Evolutionary conservation across 352 stramenopile genomes (phyloP), one percentile per base, ranked within the genome.

Genomic region (Globisporangium recalcitrans): DNA sequence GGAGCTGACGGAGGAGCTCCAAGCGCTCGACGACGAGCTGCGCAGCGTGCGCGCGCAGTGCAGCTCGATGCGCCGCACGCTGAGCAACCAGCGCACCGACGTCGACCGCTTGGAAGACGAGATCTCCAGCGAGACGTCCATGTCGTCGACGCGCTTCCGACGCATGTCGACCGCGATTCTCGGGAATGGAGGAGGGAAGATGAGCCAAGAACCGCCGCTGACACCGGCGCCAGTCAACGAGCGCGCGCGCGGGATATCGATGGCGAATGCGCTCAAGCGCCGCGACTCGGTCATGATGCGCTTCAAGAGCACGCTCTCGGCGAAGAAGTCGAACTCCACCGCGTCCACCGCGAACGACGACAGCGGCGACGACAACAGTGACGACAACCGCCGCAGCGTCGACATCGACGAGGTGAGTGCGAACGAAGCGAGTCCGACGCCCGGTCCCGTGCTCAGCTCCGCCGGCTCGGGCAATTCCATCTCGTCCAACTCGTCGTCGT

Each of bases 1-100:
- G 31, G 68, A 70, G 38, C 71, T 91, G 48, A 71, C 75, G 22
- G 64, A 80, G n/a, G 75, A 88, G 52, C 67, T 86, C 47, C 27
- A 73, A 13, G 63, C 61, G n/a, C 62, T 83, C 56, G 68, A 71
- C 62, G 48, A 74, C 40, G 70, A 82, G 62, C 64, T 83, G 42
- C 51, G 47, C 26, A 61, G 59, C 56, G 63, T 86, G 57, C 74
- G 68, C 49, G 70, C 66, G 52, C 72, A 83, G 61, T 80, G 68
- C 64, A 60, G 68, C 42, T 71, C 70, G n/a, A 82, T 86, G 64
- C 68, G 53, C 62, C 77, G 46, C 38, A 34, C 58, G 16, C 53
- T 82, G 27, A 52, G 32, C 54, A 58, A 58, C 31, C 72, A 69
- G 27, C 49, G 68, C 14, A 46, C 52, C 1, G 53, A 75, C 55